A percentile compares a stretch with the other conserved stretches of the same genome.
These are phyloP conservation scores for Prunus fruticosa DNA, from an alignment of 306 rosid species.

Conservation along the genomic window DNA sequence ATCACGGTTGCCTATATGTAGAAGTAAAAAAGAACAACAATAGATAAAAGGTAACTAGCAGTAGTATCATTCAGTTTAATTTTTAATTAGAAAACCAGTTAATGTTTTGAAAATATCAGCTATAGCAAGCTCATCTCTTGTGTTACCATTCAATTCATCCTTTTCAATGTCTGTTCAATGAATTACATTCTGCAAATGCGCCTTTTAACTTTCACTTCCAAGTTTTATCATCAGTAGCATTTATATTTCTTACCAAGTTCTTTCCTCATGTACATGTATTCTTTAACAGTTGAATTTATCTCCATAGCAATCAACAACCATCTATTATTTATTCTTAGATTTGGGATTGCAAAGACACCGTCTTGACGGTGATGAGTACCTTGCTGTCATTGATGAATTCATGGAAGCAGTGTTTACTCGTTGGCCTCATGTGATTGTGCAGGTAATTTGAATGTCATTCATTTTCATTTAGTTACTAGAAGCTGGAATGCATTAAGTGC, in stretches of 20 bases:
- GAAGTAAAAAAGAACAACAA: neutral
- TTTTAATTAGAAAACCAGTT: neutral
- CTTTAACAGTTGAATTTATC: neutral
- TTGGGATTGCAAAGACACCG: constrained; percentile 89
- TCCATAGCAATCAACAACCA: constrained; percentile 6
- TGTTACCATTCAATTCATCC: neutral
- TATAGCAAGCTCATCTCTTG: neutral
- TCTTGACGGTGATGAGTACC: constrained; percentile 89
- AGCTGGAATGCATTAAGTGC: neutral
- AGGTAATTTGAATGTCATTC: constrained; percentile 47
- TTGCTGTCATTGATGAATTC: constrained; percentile 89
- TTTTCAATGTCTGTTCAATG: neutral
- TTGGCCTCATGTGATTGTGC: constrained; percentile 99
- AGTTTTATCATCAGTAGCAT: neutral
- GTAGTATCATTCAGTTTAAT: neutral
- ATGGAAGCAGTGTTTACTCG: constrained; percentile 98
- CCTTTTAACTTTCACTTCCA: neutral
- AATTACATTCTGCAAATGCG: neutral
- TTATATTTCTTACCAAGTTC: neutral
- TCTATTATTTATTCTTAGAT: constrained; percentile 44
- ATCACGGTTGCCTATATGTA: neutral
- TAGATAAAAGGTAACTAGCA: neutral
- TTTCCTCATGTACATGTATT: neutral
- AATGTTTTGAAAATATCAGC: neutral
- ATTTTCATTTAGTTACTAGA: constrained; percentile 1